Percentiles rank a stretch among this genome's conserved stretches.
phyloP scores from a whole-genome alignment of 129 eudicot species.

The Scalesia atractyloides region DNA sequence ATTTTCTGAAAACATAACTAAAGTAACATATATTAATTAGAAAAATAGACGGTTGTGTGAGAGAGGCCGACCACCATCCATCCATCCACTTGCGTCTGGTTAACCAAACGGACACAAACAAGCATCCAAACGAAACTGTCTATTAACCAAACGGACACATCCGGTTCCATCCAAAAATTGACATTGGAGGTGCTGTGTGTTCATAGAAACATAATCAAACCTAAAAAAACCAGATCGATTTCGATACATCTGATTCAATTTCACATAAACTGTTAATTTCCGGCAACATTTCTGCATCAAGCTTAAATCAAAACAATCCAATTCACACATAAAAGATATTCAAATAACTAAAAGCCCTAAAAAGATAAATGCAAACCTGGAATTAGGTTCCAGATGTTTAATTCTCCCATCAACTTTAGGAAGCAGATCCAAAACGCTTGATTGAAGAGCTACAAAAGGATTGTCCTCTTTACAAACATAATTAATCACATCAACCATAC shows the following conservation, averaged over 20 bases:
- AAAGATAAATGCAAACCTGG: slow-evolving; percentile 47
- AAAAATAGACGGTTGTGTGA: too few relatives aligned
- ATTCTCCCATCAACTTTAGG: slow-evolving; percentile 36
- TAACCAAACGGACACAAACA: too few relatives aligned
- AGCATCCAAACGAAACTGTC: too few relatives aligned
- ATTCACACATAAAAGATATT: not conserved
- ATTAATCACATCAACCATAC: slow-evolving; percentile 70
- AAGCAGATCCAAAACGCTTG: slow-evolving; percentile 50
- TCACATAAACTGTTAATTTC: not conserved
- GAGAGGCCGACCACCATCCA: too few relatives aligned
- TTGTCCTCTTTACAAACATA: slow-evolving; percentile 56
- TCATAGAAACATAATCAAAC: too few relatives aligned
- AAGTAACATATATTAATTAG: too few relatives aligned
- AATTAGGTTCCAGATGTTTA: slow-evolving; percentile 64
- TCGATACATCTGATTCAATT: not conserved
- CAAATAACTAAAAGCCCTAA: not conserved
- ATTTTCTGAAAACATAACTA: too few relatives aligned
- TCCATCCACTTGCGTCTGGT: too few relatives aligned
- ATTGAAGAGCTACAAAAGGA: slow-evolving; percentile 56
- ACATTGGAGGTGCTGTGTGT: too few relatives aligned
- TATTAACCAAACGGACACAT: too few relatives aligned
- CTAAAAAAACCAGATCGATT: not conserved
- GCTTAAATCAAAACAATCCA: not conserved
- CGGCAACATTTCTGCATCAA: not conserved
- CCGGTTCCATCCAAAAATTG: too few relatives aligned